Conservation (phyloP, 139 green algal genomes). For the Haematococcus sp. region DNA sequence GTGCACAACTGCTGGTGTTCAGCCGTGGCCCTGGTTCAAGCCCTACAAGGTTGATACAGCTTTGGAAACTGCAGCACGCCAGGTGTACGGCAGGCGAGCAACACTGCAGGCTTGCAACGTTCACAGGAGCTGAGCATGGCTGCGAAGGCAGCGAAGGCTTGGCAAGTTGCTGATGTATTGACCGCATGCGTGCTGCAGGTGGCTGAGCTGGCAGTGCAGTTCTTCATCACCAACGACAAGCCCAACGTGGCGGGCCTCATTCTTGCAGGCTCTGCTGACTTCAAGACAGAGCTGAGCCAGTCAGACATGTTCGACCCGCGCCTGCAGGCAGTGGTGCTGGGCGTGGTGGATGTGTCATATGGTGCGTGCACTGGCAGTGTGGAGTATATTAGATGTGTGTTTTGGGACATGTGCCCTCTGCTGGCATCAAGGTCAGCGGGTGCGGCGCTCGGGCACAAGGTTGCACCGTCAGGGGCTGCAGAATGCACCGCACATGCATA, state of each 20-base stretch:
- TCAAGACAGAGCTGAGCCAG: slow-evolving; percentile 94
- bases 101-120: no score
- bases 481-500: no score
- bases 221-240: slow-evolving; percentile 89
- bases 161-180: no score
- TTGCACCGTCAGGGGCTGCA: no score
- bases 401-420: not conserved
- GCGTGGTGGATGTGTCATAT: slow-evolving; percentile 97
- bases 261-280: slow-evolving; percentile 94
- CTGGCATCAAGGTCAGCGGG: not conserved
- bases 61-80: not conserved
- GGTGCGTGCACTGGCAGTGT: slow-evolving; percentile 51
- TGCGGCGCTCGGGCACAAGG: no score
- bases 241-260: slow-evolving; percentile 95
- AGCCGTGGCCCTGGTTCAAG: not conserved
- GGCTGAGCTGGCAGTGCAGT: slow-evolving; percentile 82
- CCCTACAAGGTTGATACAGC: not conserved
- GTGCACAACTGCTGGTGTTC: not conserved
- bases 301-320: slow-evolving; percentile 97
- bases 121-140: no score
- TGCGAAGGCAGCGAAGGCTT: no score
- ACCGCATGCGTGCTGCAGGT: slow-evolving; percentile 49
- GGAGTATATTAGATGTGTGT: not conserved
- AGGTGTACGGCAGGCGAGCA: no score
- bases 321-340: slow-evolving; percentile 85